Percentiles rank a stretch among this genome's conserved stretches.
Evolutionary conservation across 2,329 filamentous ascomycete species (phyloP).

Genomic region (Stenocarpella maydis): DNA sequence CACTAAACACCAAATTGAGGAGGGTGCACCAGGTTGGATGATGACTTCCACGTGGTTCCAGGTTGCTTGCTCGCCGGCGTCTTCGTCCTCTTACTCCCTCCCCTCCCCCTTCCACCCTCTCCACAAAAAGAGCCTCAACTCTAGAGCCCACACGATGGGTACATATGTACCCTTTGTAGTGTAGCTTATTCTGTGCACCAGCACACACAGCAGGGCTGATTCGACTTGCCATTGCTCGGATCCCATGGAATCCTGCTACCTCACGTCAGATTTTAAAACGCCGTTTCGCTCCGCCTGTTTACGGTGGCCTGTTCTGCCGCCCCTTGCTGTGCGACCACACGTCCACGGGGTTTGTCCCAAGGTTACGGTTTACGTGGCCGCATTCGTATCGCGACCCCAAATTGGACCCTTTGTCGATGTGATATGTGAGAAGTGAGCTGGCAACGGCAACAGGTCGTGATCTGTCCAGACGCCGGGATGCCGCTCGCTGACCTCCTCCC

Average conservation of each 20-base stretch:
- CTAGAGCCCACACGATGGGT: no score
- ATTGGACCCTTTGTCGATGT: neutral
- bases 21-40: neutral
- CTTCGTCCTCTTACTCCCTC: neutral
- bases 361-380: constrained; percentile 11
- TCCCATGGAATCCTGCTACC: constrained; percentile 3
- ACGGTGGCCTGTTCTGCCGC: neutral
- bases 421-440: constrained; percentile 20
- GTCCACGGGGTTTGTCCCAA: neutral
- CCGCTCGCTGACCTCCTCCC: constrained; percentile 8
- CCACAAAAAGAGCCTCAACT: constrained; percentile 22
- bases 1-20: constrained; percentile 7
- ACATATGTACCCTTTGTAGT: neutral
- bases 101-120: neutral
- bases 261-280: constrained; percentile 26
- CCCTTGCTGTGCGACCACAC: constrained; percentile 7
- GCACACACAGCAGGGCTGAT: constrained; percentile 17
- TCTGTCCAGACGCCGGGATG: constrained; percentile 10
- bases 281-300: constrained; percentile 18
- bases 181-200: constrained; percentile 23
- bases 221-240: constrained; percentile 4
- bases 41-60: constrained; percentile 10
- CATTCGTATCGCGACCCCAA: neutral
- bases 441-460: constrained; percentile 22
- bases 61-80: neutral